Base-by-base conservation (phyloP, 1,139 yeast species). In the Hyphopichia burtonii region DNA sequence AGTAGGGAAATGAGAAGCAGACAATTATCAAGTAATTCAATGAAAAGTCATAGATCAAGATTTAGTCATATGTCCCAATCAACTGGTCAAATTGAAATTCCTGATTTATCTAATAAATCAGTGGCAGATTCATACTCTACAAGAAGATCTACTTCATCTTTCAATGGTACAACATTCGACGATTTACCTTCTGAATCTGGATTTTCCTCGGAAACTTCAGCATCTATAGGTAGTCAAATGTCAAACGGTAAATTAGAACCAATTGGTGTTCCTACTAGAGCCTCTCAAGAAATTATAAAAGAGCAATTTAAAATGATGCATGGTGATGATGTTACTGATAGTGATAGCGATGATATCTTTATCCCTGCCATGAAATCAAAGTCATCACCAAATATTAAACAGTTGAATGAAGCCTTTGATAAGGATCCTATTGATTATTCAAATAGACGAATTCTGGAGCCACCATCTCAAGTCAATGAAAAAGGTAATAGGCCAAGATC, bases 51-150 rank as follows among this genome's bases (percentile, higher is more conserved):
- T 23, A 50, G 45, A 38, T 53, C 67, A 1, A 54, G 65, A 38
- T 41, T 46, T 39, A 65, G 67, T 41, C 64, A 55, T 43, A 49
- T 57, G 30, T 58, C 68, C 1, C 47, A 51, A 3, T 42, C 56
- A 1, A 55, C 55, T 30, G 77, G 77, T 2, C 75, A 71, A 44
- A 73, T 73, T 28, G 75, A 71, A 44, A 73, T 73, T 19, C 78
- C 78, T 0, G 71, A 71, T 39, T 58, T 69, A 31, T 54, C 59
- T 39, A 64, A 61, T 41, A 55, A 57, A 7, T 46, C 53, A 8
- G 44, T 53, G 16, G 39, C 46, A 18, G 54, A 53, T 15, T 53
- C 60, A 7, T 62, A 52, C 41, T 54, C 65, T 2, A 54, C 56
- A 10, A 48, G 45, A 31, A 55, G 40, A 38, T 50, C 66, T 2